phyloP scores from a whole-genome alignment of 208 protist genomes.

The Angomonas ambiguus region DNA sequence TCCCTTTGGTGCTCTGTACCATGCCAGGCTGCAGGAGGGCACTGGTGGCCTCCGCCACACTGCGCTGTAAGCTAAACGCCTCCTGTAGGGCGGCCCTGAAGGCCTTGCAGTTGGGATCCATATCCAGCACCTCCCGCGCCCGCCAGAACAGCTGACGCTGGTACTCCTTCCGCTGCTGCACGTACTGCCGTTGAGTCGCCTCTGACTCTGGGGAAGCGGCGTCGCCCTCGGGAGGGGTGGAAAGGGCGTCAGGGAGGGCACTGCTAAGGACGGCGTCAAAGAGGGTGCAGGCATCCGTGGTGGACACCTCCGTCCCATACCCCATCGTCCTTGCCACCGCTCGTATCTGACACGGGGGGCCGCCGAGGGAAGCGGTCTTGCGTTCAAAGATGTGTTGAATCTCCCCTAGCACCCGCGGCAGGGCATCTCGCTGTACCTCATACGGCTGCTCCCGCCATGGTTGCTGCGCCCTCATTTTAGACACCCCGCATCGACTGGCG shows the following conservation, averaged over 20 bases:
- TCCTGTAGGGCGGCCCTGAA: slow-evolving; percentile 61
- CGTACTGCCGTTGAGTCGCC: slow-evolving; percentile 10
- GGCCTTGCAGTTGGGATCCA: slow-evolving; percentile 62
- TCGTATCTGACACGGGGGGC: slow-evolving; percentile 38
- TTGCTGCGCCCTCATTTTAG: slow-evolving; percentile 53
- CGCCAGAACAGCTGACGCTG: slow-evolving; percentile 76
- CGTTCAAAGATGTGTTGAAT: slow-evolving; percentile 43
- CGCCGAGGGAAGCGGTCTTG: slow-evolving; percentile 24
- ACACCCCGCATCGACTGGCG: slow-evolving; percentile 78
- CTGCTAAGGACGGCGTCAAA: slow-evolving; percentile 61
- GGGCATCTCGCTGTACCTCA: slow-evolving; percentile 40
- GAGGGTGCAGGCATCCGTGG: slow-evolving; percentile 73
- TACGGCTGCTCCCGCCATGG: slow-evolving; percentile 74
- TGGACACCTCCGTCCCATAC: slow-evolving; percentile 78
- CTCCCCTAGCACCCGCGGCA: slow-evolving; percentile 55
- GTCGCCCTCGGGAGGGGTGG: slow-evolving; percentile 20
- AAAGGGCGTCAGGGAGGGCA: slow-evolving; percentile 30
- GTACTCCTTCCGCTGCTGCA: slow-evolving; percentile 42
- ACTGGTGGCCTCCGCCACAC: slow-evolving; percentile 59
- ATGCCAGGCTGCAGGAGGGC: slow-evolving; percentile 82
- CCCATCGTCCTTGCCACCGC: slow-evolving; percentile 57
- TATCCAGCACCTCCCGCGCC: slow-evolving; percentile 61
- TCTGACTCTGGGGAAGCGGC: slow-evolving; percentile 14
- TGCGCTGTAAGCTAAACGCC: slow-evolving; percentile 53
- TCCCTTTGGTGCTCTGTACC: slow-evolving; percentile 68